Conservation (phyloP, 1,139 yeast species). For the Geotrichum fermentans region DNA sequence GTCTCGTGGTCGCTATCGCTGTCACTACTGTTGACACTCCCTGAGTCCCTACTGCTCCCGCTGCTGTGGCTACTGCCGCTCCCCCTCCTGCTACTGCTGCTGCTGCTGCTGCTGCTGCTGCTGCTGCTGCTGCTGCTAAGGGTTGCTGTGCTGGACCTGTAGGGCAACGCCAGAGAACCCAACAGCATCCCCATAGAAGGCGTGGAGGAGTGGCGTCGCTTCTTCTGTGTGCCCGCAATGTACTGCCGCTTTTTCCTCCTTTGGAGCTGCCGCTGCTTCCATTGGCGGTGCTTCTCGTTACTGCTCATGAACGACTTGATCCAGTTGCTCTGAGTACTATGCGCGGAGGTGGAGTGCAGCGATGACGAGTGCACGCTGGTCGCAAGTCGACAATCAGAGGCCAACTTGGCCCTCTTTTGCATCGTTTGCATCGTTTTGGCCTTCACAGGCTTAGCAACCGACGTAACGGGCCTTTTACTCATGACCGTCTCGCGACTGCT, state of each 20-base stretch:
- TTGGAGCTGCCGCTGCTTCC: background rate
- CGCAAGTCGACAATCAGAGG: too few species aligned
- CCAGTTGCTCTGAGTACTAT: slow-evolving; percentile 8
- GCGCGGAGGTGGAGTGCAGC: background rate
- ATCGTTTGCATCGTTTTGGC: background rate
- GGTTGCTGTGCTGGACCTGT: background rate
- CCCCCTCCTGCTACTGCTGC: background rate
- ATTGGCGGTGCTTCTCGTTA: slow-evolving; percentile 12
- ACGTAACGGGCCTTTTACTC: background rate
- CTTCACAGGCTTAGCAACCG: background rate
- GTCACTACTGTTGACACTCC: too few species aligned
- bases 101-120: background rate
- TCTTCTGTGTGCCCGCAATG: background rate
- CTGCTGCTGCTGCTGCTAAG: background rate
- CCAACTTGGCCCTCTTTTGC: background rate
- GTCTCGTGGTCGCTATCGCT: background rate
- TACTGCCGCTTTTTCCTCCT: background rate
- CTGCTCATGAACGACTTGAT: slow-evolving; percentile 7
- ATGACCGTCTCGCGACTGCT: background rate
- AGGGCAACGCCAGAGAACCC: too few species aligned
- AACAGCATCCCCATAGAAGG: background rate
- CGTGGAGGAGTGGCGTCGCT: background rate
- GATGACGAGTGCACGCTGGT: too few species aligned
- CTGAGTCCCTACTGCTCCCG: background rate
- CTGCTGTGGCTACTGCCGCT: background rate